Evolutionary conservation across 148 eudicot genomes (phyloP), one percentile per base, ranked within the genome.

Genomic region (Vaccinium corymbosum): DNA sequence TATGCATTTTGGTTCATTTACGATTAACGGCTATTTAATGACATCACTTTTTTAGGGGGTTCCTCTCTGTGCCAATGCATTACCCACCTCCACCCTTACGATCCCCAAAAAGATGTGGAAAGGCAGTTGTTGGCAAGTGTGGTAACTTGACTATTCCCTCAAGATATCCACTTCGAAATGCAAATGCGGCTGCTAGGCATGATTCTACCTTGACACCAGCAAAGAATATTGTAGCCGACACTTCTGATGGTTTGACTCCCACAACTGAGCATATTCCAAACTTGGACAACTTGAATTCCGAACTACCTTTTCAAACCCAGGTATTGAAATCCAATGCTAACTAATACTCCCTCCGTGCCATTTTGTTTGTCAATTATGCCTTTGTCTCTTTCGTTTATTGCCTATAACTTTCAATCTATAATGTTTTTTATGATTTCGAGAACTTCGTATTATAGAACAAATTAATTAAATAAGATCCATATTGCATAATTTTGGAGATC

Each of bases 191-290:
- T 71, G 15, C 46, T 32, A 71, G 46, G 14, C 48, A 13, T 27
- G 42, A 29, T 71, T 71, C 75, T 71, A 71, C 7, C 75, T 71
- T 71, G 19, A 71, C 76, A 71, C 76, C 48, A 14, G 48, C 76
- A 71, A 71, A 35, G 49, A 71, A 71, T 9, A 35, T 71, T 71
- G 48, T 71, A 35, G 19, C 76, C 2, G 48, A 15, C 20, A 32
- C 46, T 10, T 32, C 20, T 32, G 75, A 71, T 71, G 16, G 42
- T 29, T 71, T 29, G 76, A 29, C 48, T 32, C 76, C 48, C 76
- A 16, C 76, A 71, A 38, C 76, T 29, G 48, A 1, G 19, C 46
- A 32, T 32, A 71, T 71, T 71, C 76, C 76, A 6, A 32, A 29
- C 76, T 4, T 35, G 76, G 76, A 72, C n/a, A 38, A 29, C 48